Conservation (phyloP, 192 early-diverging fungal species). For the Thoreauomyces humboldtii region DNA sequence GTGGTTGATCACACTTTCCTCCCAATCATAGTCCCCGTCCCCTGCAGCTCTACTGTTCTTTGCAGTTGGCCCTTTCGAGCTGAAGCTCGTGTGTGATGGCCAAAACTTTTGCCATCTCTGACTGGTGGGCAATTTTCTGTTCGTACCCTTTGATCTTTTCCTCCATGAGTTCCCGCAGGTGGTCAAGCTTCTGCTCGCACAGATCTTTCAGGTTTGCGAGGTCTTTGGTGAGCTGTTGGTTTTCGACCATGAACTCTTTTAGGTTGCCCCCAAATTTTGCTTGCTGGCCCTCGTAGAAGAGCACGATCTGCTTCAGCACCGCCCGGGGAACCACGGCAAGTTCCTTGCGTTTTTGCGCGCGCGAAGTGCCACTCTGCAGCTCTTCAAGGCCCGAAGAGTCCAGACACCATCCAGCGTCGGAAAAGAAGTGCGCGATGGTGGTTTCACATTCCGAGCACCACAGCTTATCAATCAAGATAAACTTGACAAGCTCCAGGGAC, state of each 20-base stretch:
- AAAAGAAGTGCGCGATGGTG: not conserved
- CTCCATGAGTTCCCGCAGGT: too few relatives aligned
- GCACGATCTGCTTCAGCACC: not conserved
- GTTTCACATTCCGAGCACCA: not conserved
- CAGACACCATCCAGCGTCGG: not conserved
- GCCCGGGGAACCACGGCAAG: not conserved
- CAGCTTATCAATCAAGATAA: not conserved
- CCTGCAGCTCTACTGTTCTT: too few relatives aligned
- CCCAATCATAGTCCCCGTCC: too few relatives aligned
- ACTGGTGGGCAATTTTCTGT: too few relatives aligned
- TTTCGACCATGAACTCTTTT: not conserved
- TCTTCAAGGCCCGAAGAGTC: not conserved
- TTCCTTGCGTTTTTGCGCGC: not conserved
- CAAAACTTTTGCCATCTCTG: too few relatives aligned
- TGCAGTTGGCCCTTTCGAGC: too few relatives aligned
- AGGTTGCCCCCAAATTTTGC: not conserved
- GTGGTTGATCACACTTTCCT: too few relatives aligned
- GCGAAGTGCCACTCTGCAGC: not conserved
- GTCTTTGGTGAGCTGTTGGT: not conserved
- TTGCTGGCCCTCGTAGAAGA: not conserved
- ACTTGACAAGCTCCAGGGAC: not conserved
- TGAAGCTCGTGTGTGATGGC: too few relatives aligned
- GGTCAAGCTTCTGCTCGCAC: too few relatives aligned
- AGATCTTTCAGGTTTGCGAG: too few relatives aligned
- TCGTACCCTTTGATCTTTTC: too few relatives aligned